These are phyloP conservation scores for Boeremia exigua DNA, from an alignment of 2,329 filamentous ascomycete species.

Conservation along the genomic window DNA sequence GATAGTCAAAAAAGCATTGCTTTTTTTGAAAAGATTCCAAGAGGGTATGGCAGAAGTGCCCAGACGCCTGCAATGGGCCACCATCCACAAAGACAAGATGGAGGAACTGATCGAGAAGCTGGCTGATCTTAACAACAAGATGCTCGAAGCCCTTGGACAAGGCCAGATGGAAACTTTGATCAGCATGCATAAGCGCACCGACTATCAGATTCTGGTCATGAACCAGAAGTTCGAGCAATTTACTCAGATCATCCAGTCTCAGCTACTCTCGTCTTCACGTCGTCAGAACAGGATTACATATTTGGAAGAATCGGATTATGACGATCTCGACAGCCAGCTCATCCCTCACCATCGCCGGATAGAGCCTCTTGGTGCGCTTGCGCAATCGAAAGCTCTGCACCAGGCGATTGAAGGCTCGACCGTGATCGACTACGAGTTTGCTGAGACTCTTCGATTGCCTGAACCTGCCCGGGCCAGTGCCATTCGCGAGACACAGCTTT, in stretches of 20 bases:
- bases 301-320: background rate
- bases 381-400: slow-evolving; percentile 47
- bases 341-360: background rate
- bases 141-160: slow-evolving; percentile 43
- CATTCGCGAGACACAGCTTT: background rate
- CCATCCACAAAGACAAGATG: slow-evolving; percentile 37
- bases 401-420: slow-evolving; percentile 39
- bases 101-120: slow-evolving; percentile 42
- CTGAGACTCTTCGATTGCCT: too few species aligned
- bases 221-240: slow-evolving; percentile 46
- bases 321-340: background rate
- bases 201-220: slow-evolving; percentile 47
- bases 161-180: slow-evolving; percentile 38
- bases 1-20: slow-evolving; percentile 36
- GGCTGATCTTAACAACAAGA: slow-evolving; percentile 45
- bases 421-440: background rate
- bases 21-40: slow-evolving; percentile 36
- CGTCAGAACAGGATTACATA: background rate
- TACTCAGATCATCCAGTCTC: slow-evolving; percentile 42
- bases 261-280: background rate
- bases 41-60: slow-evolving; percentile 30
- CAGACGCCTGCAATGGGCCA: slow-evolving; percentile 34
- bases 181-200: slow-evolving; percentile 40
- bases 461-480: too few species aligned
- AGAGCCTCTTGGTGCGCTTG: slow-evolving; percentile 32